These are phyloP conservation scores for Posidonia australis DNA, from an alignment of 106 monocot genomes.

Conservation along the genomic window DNA sequence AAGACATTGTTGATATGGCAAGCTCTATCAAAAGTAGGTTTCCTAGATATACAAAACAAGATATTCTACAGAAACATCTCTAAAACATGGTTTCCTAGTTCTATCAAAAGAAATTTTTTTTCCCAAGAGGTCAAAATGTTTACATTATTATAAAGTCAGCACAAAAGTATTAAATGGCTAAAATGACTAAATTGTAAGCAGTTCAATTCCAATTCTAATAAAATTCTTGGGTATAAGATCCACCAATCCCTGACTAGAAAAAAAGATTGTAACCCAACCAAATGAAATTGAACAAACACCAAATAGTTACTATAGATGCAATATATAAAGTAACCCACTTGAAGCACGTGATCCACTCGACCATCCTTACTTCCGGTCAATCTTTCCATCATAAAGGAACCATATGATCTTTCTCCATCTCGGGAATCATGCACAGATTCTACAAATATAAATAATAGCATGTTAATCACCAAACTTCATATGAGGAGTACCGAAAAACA, in stretches of 20 bases:
- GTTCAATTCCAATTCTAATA: too few species aligned
- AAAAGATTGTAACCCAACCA: not conserved
- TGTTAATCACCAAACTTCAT: not conserved
- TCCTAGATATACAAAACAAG: too few species aligned
- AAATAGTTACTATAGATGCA: not conserved
- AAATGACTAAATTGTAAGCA: too few species aligned
- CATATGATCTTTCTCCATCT: slow-evolving; percentile 54
- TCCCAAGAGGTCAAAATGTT: not conserved
- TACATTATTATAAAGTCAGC: too few species aligned
- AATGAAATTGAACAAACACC: not conserved
- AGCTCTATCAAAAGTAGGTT: too few species aligned
- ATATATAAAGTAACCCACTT: slow-evolving; percentile 28
- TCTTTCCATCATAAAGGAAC: slow-evolving; percentile 82
- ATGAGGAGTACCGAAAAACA: not conserved
- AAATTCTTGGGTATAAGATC: not conserved
- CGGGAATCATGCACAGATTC: slow-evolving; percentile 25
- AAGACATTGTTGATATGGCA: too few species aligned
- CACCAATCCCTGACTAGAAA: not conserved
- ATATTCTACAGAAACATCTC: too few species aligned
- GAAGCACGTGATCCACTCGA: slow-evolving; percentile 86
- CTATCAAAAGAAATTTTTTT: not conserved
- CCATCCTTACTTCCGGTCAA: slow-evolving; percentile 64
- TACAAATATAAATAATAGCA: slow-evolving; percentile 7
- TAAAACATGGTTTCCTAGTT: too few species aligned
- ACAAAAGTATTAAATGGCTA: too few species aligned